phyloP scores from a whole-genome alignment of 148 eudicot species.

The Selenicereus undatus region DNA sequence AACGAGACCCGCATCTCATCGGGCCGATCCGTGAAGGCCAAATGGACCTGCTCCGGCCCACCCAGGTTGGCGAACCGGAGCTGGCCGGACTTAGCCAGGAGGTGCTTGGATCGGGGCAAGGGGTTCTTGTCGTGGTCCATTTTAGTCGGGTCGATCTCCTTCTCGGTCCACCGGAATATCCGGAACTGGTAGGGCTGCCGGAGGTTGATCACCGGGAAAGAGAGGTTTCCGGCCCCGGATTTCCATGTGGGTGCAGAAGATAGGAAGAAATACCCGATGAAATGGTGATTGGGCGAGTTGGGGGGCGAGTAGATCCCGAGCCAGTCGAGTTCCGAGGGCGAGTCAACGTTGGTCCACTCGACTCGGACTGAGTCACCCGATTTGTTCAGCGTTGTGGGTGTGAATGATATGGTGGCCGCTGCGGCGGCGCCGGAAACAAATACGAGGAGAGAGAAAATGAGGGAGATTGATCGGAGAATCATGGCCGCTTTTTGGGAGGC shows the following conservation, averaged over 20 bases:
- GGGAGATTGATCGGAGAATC: conserved; percentile 15
- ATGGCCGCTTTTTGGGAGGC: background rate
- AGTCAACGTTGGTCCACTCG: conserved; percentile 56
- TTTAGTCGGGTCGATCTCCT: conserved; percentile 49
- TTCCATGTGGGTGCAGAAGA: conserved; percentile 41
- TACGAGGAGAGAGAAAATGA: conserved; percentile 16
- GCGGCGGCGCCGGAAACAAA: conserved; percentile 14
- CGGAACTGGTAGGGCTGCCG: conserved; percentile 73
- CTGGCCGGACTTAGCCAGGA: conserved; percentile 42
- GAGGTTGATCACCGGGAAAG: conserved; percentile 65
- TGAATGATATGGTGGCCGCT: conserved; percentile 34
- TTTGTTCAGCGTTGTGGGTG: conserved; percentile 43
- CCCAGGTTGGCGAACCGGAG: conserved; percentile 48
- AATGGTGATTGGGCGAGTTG: conserved; percentile 40
- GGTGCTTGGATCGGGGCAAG: conserved; percentile 61
- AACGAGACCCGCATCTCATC: conserved; percentile 90
- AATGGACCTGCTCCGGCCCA: conserved; percentile 85
- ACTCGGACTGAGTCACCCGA: conserved; percentile 59
- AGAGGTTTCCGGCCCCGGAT: conserved; percentile 75
- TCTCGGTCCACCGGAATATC: conserved; percentile 67
- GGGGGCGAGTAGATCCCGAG: conserved; percentile 86
- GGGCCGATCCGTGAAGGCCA: conserved; percentile 56
- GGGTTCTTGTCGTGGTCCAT: conserved; percentile 83
- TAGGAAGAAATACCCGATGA: conserved; percentile 80
- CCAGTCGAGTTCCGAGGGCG: conserved; percentile 78